These are phyloP conservation scores for Thalia dealbata DNA, from an alignment of 176 grass and related monocot species.

Conservation along the genomic window DNA sequence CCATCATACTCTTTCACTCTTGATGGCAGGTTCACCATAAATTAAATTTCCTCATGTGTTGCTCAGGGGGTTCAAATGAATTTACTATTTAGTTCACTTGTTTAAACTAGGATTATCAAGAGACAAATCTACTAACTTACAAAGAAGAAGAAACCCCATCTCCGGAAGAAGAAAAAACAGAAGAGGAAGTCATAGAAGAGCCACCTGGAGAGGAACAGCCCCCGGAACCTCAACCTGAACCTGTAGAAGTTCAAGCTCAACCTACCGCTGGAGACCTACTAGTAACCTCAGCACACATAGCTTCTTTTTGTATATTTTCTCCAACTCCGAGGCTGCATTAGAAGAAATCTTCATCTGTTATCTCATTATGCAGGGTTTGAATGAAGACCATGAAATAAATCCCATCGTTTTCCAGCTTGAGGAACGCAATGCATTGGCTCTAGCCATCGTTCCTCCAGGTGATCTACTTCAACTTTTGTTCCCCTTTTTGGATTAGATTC, in stretches of 20 bases:
- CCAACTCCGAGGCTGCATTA: not conserved
- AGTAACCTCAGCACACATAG: constrained; percentile 28
- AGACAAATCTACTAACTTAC: constrained; percentile 45
- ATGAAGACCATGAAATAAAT: constrained; percentile 81
- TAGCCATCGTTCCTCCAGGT: constrained; percentile 81
- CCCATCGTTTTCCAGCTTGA: constrained; percentile 67
- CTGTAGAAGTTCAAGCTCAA: constrained; percentile 32
- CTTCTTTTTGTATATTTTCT: constrained; percentile 3
- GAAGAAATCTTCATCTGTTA: constrained; percentile 12
- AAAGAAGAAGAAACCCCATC: constrained; percentile 46
- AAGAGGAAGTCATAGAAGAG: constrained; percentile 29
- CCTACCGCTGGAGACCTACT: constrained; percentile 44
- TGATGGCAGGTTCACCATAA: not conserved
- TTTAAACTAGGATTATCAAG: constrained; percentile 48
- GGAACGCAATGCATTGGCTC: constrained; percentile 70
- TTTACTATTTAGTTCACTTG: not conserved
- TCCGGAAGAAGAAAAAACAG: constrained; percentile 31
- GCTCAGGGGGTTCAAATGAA: not conserved
- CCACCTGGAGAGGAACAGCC: constrained; percentile 14
- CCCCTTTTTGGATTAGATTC: not conserved
- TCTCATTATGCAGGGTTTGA: constrained; percentile 44
- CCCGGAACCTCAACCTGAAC: constrained; percentile 23
- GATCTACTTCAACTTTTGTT: not conserved
- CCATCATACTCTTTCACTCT: not conserved
- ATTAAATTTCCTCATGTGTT: not conserved